phyloP scores from a whole-genome alignment of 2,329 filamentous ascomycete genomes.

The Cordyceps javanica region DNA sequence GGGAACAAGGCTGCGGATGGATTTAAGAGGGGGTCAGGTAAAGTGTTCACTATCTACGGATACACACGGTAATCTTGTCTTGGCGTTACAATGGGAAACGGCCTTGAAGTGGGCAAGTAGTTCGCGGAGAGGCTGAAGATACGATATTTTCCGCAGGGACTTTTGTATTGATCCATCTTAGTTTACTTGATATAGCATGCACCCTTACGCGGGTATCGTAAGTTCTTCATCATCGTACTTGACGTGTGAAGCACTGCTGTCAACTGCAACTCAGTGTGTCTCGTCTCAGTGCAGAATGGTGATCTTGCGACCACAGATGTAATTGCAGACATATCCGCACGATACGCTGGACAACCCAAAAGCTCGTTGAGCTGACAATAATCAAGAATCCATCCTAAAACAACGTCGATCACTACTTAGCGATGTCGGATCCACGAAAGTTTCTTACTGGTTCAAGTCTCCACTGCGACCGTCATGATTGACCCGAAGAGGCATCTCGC shows the following conservation, averaged over 20 bases:
- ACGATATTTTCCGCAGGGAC: not conserved
- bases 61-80: not conserved
- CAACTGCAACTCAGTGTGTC: too few species aligned
- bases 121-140: not conserved
- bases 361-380: not conserved
- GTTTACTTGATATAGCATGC: not conserved
- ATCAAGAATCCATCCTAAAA: not conserved
- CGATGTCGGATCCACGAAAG: constrained; percentile 4
- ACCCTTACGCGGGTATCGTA: not conserved
- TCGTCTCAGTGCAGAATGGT: too few species aligned
- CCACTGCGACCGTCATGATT: not conserved
- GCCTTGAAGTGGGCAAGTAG: too few species aligned
- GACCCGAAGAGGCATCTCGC: not conserved
- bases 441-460: constrained; percentile 4
- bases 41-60: not conserved
- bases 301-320: too few species aligned
- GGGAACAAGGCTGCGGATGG: not conserved
- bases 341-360: too few species aligned
- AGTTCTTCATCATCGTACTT: not conserved
- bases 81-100: not conserved
- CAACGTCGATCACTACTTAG: not conserved
- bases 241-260: too few species aligned
- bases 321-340: too few species aligned
- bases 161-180: not conserved
- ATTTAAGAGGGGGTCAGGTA: not conserved